A percentile compares a stretch with the other conserved stretches of the same genome.
Conservation (phyloP, 495 filamentous ascomycete species). For the Aspergillus ostianus region DNA sequence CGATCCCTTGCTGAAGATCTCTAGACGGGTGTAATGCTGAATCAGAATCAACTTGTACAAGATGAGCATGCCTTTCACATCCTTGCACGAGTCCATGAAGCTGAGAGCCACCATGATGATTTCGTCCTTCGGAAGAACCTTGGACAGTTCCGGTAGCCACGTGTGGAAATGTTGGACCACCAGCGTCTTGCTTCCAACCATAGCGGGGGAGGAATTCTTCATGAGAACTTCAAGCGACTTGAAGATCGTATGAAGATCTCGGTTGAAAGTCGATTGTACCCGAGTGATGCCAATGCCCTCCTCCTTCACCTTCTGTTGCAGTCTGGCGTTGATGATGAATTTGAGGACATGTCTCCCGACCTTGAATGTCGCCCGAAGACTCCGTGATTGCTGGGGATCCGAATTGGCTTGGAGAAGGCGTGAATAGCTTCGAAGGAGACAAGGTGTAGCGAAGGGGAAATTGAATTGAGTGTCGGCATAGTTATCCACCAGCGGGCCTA, state of each 20-base stretch:
- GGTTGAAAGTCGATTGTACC: conserved; percentile 71
- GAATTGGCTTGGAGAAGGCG: conserved; percentile 75
- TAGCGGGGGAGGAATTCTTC: conserved; percentile 75
- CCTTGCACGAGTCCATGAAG: conserved; percentile 87
- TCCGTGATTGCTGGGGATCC: conserved; percentile 76
- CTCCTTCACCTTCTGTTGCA: conserved; percentile 85
- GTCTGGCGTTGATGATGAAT: conserved; percentile 88
- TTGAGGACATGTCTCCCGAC: conserved; percentile 90
- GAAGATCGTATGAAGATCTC: conserved; percentile 84
- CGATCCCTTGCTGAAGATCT: conserved; percentile 73
- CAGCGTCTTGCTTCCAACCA: conserved; percentile 91
- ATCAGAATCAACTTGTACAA: conserved; percentile 92
- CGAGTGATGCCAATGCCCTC: conserved; percentile 85
- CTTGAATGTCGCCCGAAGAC: conserved; percentile 89
- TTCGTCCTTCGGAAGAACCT: conserved; percentile 74
- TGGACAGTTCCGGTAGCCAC: conserved; percentile 86
- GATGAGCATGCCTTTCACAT: conserved; percentile 89
- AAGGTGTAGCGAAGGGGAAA: conserved; percentile 91
- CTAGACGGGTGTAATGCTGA: conserved; percentile 78
- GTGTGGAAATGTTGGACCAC: conserved; percentile 96
- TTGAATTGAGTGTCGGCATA: conserved; percentile 90
- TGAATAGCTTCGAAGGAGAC: conserved; percentile 82
- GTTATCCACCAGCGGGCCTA: conserved; percentile 84
- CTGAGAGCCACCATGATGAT: conserved; percentile 88
- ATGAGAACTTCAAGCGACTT: conserved; percentile 85